Conservation (phyloP, 768 basidiomycete genomes). For the Mycena alexandri region DNA sequence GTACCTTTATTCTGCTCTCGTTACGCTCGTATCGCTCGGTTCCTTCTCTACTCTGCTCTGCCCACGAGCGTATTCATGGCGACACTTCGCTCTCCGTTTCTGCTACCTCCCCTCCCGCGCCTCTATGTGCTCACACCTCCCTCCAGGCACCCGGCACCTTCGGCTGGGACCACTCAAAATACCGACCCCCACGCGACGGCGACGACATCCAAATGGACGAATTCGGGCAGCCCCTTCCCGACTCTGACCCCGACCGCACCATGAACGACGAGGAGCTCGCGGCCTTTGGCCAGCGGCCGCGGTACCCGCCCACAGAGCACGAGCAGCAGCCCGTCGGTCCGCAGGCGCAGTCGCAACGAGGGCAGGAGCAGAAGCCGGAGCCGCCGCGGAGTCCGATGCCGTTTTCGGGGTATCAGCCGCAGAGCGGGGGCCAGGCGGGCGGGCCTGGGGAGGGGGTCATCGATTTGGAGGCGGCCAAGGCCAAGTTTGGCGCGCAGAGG, state of each 20-base stretch:
- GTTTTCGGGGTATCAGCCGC: constrained; percentile 67
- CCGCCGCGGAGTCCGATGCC: constrained; percentile 70
- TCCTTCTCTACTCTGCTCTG: too few relatives aligned
- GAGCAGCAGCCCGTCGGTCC: constrained; percentile 39
- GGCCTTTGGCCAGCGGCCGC: constrained; percentile 22
- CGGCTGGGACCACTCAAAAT: constrained; percentile 81
- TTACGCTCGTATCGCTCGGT: too few relatives aligned
- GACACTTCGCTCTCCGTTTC: too few relatives aligned
- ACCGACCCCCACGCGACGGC: constrained; percentile 61
- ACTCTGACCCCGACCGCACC: constrained; percentile 15
- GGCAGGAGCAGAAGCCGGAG: constrained; percentile 35
- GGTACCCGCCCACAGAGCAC: constrained; percentile 40
- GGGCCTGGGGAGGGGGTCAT: constrained; percentile 1
- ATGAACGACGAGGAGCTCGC: constrained; percentile 37
- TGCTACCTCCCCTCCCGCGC: too few relatives aligned
- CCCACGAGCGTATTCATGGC: too few relatives aligned
- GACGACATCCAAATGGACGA: constrained; percentile 73
- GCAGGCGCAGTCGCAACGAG: constrained; percentile 32
- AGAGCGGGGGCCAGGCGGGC: constrained; percentile 10
- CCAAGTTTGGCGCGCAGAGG: constrained; percentile 45
- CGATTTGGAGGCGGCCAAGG: constrained; percentile 46
- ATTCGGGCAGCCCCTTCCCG: constrained; percentile 63
- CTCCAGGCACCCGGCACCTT: constrained; percentile 85
- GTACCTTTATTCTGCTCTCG: constrained; percentile 1
- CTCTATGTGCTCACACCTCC: too few relatives aligned